phyloP scores from a whole-genome alignment of 306 rosid genomes.

The Sophora flavescens region DNA sequence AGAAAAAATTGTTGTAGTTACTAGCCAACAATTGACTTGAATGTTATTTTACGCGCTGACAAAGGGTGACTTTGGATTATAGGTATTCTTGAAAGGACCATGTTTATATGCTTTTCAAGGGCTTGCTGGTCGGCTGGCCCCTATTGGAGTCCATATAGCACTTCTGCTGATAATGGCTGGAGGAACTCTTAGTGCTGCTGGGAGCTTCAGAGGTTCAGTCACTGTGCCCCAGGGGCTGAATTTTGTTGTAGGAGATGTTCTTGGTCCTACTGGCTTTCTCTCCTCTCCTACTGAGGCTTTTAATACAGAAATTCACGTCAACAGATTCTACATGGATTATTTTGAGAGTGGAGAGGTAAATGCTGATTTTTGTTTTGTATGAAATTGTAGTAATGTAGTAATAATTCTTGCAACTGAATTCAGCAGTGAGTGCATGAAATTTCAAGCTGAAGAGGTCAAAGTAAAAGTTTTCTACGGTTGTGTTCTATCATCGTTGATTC shows the following conservation, averaged over 20 bases:
- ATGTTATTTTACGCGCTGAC: background rate
- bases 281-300: constrained; percentile 82
- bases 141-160: constrained; percentile 94
- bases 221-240: constrained; percentile 96
- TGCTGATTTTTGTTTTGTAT: constrained; percentile 33
- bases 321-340: constrained; percentile 90
- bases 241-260: constrained; percentile 91
- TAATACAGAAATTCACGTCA: constrained; percentile 92
- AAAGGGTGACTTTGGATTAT: constrained; percentile 37
- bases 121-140: constrained; percentile 91
- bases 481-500: constrained; percentile 23
- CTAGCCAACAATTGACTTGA: constrained; percentile 30
- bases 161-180: constrained; percentile 91
- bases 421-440: constrained; percentile 3
- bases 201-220: constrained; percentile 96
- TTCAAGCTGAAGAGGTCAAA: constrained; percentile 2
- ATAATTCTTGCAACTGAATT: constrained; percentile 29
- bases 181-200: constrained; percentile 90
- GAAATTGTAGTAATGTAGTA: constrained; percentile 1
- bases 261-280: constrained; percentile 84
- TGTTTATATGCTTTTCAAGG: constrained; percentile 87
- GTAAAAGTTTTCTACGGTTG: constrained; percentile 2
- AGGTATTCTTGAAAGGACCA: constrained; percentile 95
- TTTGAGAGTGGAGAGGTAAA: constrained; percentile 92
- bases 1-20: constrained; percentile 2